Conservation (phyloP, 768 basidiomycete genomes). For the Amanita inopinata region DNA sequence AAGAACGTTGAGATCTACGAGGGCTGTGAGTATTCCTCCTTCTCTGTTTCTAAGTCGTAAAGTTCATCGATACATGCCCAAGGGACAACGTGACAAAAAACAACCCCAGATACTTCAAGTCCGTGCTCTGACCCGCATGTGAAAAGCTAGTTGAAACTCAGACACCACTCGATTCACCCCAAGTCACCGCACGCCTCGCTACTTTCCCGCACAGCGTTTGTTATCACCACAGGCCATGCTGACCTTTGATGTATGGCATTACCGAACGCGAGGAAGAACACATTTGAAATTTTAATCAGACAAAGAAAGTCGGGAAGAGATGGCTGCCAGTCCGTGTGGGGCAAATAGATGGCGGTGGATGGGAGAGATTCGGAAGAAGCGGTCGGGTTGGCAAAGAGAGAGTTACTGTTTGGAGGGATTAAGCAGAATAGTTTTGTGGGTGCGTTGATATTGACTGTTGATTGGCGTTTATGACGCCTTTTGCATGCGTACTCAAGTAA, state of each 20-base stretch:
- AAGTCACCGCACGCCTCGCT: slow-evolving; percentile 53
- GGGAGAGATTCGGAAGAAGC: too few relatives aligned
- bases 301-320: too few relatives aligned
- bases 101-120: slow-evolving; percentile 26
- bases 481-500: too few relatives aligned
- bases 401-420: too few relatives aligned
- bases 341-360: too few relatives aligned
- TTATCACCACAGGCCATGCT: slow-evolving; percentile 83
- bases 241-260: slow-evolving; percentile 78
- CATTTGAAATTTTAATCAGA: too few relatives aligned
- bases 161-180: slow-evolving; percentile 48
- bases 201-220: slow-evolving; percentile 69
- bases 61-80: background rate
- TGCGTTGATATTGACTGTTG: too few relatives aligned
- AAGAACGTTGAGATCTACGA: slow-evolving; percentile 52
- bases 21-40: slow-evolving; percentile 55
- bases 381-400: too few relatives aligned
- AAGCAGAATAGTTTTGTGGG: too few relatives aligned
- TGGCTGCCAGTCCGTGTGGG: too few relatives aligned
- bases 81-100: slow-evolving; percentile 64
- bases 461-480: too few relatives aligned
- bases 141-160: slow-evolving; percentile 30
- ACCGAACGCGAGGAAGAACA: too few relatives aligned
- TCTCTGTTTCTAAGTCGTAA: background rate
- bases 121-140: slow-evolving; percentile 22